Base-by-base conservation (phyloP, 2,329 filamentous ascomycete species). In the Pseudogymnoascus sp. region DNA sequence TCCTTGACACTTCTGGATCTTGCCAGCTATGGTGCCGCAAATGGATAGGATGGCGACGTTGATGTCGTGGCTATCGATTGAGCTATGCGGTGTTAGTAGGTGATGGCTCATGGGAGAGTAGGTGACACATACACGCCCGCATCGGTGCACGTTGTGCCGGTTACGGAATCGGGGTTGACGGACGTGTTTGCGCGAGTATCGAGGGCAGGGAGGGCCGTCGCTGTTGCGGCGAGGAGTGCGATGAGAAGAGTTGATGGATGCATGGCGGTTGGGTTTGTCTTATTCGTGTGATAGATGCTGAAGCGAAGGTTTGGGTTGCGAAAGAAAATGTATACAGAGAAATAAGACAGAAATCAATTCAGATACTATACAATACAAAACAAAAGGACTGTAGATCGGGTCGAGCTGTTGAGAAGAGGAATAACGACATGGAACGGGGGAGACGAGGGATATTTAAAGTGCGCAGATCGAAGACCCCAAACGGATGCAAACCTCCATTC, bases 21-120 rank as follows among this genome's bases (percentile, higher is more conserved):
- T 67, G 14, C 78, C 78, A 0, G 79, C 75, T 64, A 82, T 81
- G 63, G 72, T 77, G 60, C 78, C 76, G 72, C 80, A 83, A 72
- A 81, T 81, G 61, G 69, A 71, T 11, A 81, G 75, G 66, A 80
- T 72, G 6, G 78, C 78, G 11, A 78, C 78, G 64, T 77, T 77
- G 41, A 76, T 75, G 69, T 83, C 80, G 69, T 83, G 80, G 12
- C 37, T 59, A 11, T 63, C 62, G 6, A 68, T 62, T 6, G 43
- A 68, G 23, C 64, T 68, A 14, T 37, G 61, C 12, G n/a, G 11
- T 61, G 62, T 63, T 58, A 38, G 19, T 41, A 7, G n/a, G 26
- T 52, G 21, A 6, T 29, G 19, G 8, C 6, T 5, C 35, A 37
- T 26, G n/a, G 12, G n/a, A 8, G 8, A 52, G 38, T 6, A 29